Evolutionary conservation across 2,329 filamentous ascomycete genomes (phyloP), one percentile per base, ranked within the genome.

Genomic region (Verticillium albo-atrum): DNA sequence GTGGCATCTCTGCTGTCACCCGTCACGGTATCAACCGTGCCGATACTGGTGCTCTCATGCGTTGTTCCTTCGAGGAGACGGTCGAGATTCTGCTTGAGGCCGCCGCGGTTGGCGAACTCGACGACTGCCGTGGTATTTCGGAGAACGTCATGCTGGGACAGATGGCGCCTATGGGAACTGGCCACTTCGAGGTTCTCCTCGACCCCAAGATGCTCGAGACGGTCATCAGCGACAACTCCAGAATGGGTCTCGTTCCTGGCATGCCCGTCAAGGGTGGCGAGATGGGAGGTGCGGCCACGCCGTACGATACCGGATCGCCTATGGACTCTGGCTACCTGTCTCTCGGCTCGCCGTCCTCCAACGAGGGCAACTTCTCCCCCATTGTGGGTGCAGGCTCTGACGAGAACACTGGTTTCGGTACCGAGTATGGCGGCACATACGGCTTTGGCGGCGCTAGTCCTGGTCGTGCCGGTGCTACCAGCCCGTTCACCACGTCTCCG

Each of bases 141-240:
- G 95, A 99, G 78, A 99, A 99, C 78, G 89, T 99, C 72, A 99
- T 99, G 86, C 85, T 99, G 63, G 95, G 95, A 63, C 95, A 99
- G 78, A 86, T 98, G 77, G 95, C 96, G 5, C 95, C 96, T 30
- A 94, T 97, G 83, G 95, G 95, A 63, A 99, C 96, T 60, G 95
- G 95, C 64, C 92, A 97, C 75, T 94, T 99, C 68, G 92, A 99
- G 65, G 88, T 98, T 58, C 87, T 93, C 67, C 83, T 99, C 66
- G 96, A 99, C 72, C 92, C 92, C 65, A 90, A 90, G 76, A 96
- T 99, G 91, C 85, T 98, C 51, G 91, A 96, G 74, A 97, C 93
- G 20, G 92, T 96, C 69, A 92, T 96, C 61, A 92, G 91, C 55
- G 93, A 97, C 75, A 97, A 96, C 74, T 91, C 90, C 51, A 88